Percentiles rank a stretch among this genome's conserved stretches.
These are phyloP conservation scores for Pyrrhoderma noxium DNA, from an alignment of 1,284 basidiomycete species.

Conservation along the genomic window DNA sequence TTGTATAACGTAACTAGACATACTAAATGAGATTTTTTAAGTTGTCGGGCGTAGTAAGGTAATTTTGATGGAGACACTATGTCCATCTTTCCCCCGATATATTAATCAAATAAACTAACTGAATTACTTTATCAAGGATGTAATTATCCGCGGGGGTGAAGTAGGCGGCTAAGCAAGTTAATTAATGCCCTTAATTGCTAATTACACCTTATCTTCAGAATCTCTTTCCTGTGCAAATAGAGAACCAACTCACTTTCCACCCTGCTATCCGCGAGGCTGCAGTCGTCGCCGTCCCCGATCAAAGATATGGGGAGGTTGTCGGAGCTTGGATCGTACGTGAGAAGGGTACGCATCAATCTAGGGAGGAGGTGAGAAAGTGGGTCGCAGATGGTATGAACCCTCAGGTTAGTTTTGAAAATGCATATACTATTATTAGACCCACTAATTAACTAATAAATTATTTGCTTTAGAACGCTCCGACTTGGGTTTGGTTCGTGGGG, in stretches of 20 bases:
- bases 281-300: constrained; percentile 67
- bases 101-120: background rate
- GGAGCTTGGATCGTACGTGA: constrained; percentile 67
- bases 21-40: constrained; percentile 24
- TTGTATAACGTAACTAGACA: constrained; percentile 1
- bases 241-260: constrained; percentile 64
- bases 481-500: constrained; percentile 78
- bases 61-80: constrained; percentile 10
- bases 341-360: constrained; percentile 32
- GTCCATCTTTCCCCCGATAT: background rate
- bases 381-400: constrained; percentile 64
- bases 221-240: constrained; percentile 80
- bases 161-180: constrained; percentile 27
- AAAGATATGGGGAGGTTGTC: constrained; percentile 67
- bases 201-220: constrained; percentile 46
- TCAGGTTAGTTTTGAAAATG: constrained; percentile 42
- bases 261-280: constrained; percentile 66
- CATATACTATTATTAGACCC: background rate
- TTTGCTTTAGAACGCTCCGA: constrained; percentile 57
- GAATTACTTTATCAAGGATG: constrained; percentile 41
- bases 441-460: background rate
- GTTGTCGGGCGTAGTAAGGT: constrained; percentile 77
- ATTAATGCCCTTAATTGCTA: background rate
- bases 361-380: constrained; percentile 43
- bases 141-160: constrained; percentile 86